Evolutionary conservation across 164 flowering plant genomes (phyloP).

Genomic region (Tinospora cordifolia): DNA sequence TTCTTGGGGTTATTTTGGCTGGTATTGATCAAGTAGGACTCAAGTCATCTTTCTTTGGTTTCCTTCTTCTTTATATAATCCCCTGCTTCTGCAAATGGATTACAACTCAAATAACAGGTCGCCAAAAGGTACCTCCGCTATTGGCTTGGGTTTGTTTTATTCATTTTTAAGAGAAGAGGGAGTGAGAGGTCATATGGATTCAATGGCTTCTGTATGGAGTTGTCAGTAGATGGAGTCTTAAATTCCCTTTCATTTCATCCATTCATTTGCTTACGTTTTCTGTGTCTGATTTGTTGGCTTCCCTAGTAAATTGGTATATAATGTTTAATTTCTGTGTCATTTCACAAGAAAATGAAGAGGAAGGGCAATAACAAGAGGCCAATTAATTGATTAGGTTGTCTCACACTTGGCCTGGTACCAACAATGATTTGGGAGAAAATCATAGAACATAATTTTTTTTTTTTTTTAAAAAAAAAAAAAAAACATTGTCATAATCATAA

Average conservation of each 20-base stretch:
- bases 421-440: too few relatives aligned
- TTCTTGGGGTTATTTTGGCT: background rate
- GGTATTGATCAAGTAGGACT: slow-evolving; percentile 4
- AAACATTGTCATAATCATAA: too few relatives aligned
- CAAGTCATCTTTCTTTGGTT: background rate
- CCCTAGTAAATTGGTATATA: too few relatives aligned
- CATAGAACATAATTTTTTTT: too few relatives aligned
- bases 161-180: background rate
- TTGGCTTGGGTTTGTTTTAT: background rate
- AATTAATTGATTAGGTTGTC: too few relatives aligned
- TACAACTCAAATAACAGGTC: background rate
- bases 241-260: background rate
- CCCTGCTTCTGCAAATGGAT: background rate
- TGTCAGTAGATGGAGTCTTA: slow-evolving; percentile 18
- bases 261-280: background rate
- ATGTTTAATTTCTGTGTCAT: too few relatives aligned
- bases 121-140: background rate
- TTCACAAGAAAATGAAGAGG: too few relatives aligned
- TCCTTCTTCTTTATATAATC: background rate
- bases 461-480: too few relatives aligned
- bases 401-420: too few relatives aligned
- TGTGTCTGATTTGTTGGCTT: background rate
- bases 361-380: too few relatives aligned
- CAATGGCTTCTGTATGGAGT: slow-evolving; percentile 17
- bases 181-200: slow-evolving; percentile 17